These are phyloP conservation scores for Monilinia fructigena DNA, from an alignment of 2,329 filamentous ascomycete genomes.

Conservation along the genomic window DNA sequence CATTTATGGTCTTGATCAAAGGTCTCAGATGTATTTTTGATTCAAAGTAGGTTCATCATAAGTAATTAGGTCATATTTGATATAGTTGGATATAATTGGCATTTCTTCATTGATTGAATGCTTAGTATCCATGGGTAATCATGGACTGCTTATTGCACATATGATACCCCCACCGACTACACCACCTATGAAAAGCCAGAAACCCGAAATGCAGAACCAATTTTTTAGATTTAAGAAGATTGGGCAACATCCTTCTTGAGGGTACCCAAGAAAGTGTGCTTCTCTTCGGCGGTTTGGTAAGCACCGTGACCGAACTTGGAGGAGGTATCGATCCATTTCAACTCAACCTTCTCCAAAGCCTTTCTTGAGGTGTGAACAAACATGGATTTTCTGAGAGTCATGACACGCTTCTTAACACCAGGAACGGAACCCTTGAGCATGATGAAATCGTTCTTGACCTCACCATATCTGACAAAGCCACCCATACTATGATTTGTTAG, in stretches of 20 bases:
- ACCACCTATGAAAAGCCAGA: slow-evolving; percentile 38
- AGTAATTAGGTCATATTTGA: slow-evolving; percentile 1
- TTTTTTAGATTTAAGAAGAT: slow-evolving; percentile 48
- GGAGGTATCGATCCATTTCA: slow-evolving; percentile 99
- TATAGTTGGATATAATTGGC: slow-evolving; percentile 28
- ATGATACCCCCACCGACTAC: slow-evolving; percentile 34
- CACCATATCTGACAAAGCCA: slow-evolving; percentile 99
- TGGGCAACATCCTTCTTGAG: slow-evolving; percentile 94
- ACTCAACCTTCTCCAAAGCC: slow-evolving; percentile 97
- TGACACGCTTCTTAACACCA: slow-evolving; percentile 98
- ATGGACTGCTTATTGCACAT: slow-evolving; percentile 34
- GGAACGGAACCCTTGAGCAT: slow-evolving; percentile 97
- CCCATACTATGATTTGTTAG: slow-evolving; percentile 67
- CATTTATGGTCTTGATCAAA: not conserved
- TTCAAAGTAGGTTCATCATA: not conserved
- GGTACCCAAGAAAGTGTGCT: slow-evolving; percentile 89
- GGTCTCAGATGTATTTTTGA: not conserved
- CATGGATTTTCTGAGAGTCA: slow-evolving; percentile 99
- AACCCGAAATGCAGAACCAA: slow-evolving; percentile 39
- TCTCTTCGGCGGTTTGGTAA: slow-evolving; percentile 98
- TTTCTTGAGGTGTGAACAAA: slow-evolving; percentile 94
- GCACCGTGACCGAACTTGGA: slow-evolving; percentile 99
- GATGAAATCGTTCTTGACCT: slow-evolving; percentile 98
- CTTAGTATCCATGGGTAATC: slow-evolving; percentile 28
- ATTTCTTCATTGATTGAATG: slow-evolving; percentile 37